Evolutionary conservation across 768 basidiomycete species (phyloP).

Genomic region (Pisolithus tinctorius): DNA sequence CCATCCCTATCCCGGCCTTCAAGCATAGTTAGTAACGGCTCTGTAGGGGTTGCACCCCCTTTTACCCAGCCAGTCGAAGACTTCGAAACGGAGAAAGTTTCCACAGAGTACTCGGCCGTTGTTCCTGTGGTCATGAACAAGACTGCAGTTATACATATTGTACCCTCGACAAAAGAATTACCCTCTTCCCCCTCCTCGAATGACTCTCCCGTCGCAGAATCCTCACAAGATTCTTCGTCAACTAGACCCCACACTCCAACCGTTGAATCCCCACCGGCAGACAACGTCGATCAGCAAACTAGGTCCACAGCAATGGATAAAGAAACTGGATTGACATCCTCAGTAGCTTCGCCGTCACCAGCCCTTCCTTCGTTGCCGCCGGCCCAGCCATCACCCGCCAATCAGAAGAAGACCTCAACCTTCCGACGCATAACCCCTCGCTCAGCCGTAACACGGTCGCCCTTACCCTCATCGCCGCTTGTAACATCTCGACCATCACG

Average conservation of each 20-base stretch:
- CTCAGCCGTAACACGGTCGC: constrained; percentile 13
- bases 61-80: constrained; percentile 3
- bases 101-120: constrained; percentile 5
- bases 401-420: constrained; percentile 35
- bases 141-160: constrained; percentile 5
- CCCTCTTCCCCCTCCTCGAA: constrained; percentile 6
- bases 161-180: constrained; percentile 1
- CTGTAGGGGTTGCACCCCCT: not conserved
- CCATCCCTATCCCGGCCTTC: constrained; percentile 15
- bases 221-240: not conserved
- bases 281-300: constrained; percentile 1
- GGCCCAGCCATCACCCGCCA: not conserved
- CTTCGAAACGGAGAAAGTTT: constrained; percentile 17
- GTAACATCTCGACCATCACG: constrained; percentile 22
- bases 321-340: constrained; percentile 1
- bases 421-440: constrained; percentile 46
- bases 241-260: not conserved
- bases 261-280: not conserved
- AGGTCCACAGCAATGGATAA: constrained; percentile 7
- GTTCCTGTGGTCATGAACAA: constrained; percentile 6
- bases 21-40: constrained; percentile 8
- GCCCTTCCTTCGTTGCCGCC: constrained; percentile 7
- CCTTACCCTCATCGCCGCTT: constrained; percentile 30
- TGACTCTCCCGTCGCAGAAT: not conserved
- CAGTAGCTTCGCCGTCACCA: constrained; percentile 7